Percentiles rank a stretch among this genome's conserved stretches.
phyloP scores from a whole-genome alignment of 176 grass and related monocot species.

The Puya raimondii region DNA sequence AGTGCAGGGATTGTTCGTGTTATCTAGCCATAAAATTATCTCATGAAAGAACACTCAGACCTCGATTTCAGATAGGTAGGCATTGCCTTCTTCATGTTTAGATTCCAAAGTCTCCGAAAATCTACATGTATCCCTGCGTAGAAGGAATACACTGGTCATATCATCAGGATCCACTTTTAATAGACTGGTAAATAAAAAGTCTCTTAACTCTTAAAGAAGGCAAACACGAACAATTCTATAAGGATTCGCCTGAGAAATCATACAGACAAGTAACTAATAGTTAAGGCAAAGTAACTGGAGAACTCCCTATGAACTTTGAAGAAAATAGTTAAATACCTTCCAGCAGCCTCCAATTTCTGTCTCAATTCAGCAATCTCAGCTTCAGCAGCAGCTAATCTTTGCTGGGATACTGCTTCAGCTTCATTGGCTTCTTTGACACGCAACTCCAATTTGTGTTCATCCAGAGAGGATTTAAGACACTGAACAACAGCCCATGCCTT shows the following conservation, averaged over 20 bases:
- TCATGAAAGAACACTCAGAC: constrained; percentile 30
- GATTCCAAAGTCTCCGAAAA: constrained; percentile 66
- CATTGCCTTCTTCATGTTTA: constrained; percentile 79
- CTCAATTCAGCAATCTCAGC: constrained; percentile 82
- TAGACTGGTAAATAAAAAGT: constrained; percentile 10
- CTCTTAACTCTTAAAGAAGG: background rate
- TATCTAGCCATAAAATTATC: too few species aligned
- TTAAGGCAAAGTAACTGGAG: background rate
- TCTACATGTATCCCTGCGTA: constrained; percentile 40
- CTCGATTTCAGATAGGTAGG: constrained; percentile 78
- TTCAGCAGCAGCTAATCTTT: constrained; percentile 70
- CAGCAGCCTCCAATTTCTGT: constrained; percentile 61
- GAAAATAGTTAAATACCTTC: constrained; percentile 39
- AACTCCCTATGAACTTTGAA: background rate
- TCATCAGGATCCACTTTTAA: constrained; percentile 7
- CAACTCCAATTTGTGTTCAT: constrained; percentile 80
- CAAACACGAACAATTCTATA: background rate
- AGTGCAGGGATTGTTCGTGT: too few species aligned
- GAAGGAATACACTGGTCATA: constrained; percentile 17
- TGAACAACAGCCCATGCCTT: constrained; percentile 67
- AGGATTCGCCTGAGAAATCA: background rate
- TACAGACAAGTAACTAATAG: background rate
- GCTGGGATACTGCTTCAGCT: constrained; percentile 91
- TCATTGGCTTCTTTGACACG: constrained; percentile 91
- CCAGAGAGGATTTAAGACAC: constrained; percentile 69